Evolutionary conservation across 352 stramenopile genomes (phyloP).

Genomic region (Phytophthora ohioensis): DNA sequence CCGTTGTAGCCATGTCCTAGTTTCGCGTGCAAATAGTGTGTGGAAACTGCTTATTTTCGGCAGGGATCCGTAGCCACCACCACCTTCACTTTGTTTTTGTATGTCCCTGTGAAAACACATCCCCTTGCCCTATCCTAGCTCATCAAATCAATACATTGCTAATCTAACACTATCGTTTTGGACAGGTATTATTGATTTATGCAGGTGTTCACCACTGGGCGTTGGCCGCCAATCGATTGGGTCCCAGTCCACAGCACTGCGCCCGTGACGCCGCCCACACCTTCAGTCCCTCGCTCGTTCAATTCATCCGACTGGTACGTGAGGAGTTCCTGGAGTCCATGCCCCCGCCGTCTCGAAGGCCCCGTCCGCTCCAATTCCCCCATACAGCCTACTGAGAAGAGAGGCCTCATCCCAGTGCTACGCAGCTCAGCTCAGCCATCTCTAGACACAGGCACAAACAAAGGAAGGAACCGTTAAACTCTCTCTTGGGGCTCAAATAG

Average conservation of each 20-base stretch:
- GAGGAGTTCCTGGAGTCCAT: slow-evolving; percentile 11
- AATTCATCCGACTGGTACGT: slow-evolving; percentile 91
- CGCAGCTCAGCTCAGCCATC: slow-evolving; percentile 16
- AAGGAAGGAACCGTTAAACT: not conserved
- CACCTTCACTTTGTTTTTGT: slow-evolving; percentile 36
- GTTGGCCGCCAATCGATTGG: slow-evolving; percentile 84
- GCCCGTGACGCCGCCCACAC: slow-evolving; percentile 52
- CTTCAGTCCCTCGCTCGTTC: slow-evolving; percentile 90
- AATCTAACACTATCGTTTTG: slow-evolving; percentile 21
- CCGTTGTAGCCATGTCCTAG: slow-evolving; percentile 16
- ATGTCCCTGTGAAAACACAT: slow-evolving; percentile 30
- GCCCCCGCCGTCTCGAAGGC: slow-evolving; percentile 1
- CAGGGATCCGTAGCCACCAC: slow-evolving; percentile 15
- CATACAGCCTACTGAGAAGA: slow-evolving; percentile 10
- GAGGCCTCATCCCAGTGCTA: not conserved
- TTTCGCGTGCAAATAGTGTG: too few relatives aligned
- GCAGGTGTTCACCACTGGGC: slow-evolving; percentile 42
- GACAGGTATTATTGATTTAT: slow-evolving; percentile 32
- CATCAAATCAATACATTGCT: not conserved
- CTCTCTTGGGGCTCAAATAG: not conserved
- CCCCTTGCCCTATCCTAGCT: slow-evolving; percentile 26
- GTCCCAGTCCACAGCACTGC: slow-evolving; percentile 37
- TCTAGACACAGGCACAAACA: slow-evolving; percentile 11
- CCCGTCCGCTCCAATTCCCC: not conserved
- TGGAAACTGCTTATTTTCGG: slow-evolving; percentile 3